Evolutionary conservation across 495 filamentous ascomycete species (phyloP).

Genomic region (Corynascus novoguineensis): DNA sequence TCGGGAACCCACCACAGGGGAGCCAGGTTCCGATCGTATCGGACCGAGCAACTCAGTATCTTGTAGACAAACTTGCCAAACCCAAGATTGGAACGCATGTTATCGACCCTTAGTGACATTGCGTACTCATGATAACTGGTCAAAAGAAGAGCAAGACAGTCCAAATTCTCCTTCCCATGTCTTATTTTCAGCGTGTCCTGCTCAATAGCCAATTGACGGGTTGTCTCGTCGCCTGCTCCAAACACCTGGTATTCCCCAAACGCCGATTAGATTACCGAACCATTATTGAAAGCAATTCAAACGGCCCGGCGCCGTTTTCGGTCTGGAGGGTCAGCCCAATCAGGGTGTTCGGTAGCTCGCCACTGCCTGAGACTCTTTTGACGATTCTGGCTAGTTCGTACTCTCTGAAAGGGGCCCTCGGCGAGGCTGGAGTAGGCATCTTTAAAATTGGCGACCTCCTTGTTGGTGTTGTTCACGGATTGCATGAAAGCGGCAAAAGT

Average conservation of each 20-base stretch:
- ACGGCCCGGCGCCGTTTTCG: slow-evolving; percentile 12
- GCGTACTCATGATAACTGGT: no score
- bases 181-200: neutral
- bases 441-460: slow-evolving; percentile 42
- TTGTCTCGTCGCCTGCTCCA: slow-evolving; percentile 1
- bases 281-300: neutral
- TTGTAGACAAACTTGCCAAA: no score
- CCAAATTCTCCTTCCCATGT: neutral
- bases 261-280: neutral
- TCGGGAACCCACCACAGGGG: no score
- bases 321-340: slow-evolving; percentile 36
- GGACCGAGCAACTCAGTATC: neutral
- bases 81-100: neutral
- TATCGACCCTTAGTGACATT: no score
- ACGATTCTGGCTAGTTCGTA: slow-evolving; percentile 41
- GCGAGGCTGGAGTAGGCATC: slow-evolving; percentile 34
- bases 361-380: slow-evolving; percentile 47
- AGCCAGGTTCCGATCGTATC: slow-evolving; percentile 5
- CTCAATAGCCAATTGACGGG: neutral
- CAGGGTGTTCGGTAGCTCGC: slow-evolving; percentile 44
- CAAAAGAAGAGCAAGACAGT: no score
- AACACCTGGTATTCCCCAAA: neutral
- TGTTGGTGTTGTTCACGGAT: slow-evolving; percentile 32
- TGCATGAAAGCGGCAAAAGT: slow-evolving; percentile 35
- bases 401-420: slow-evolving; percentile 38